Conservation (phyloP, 495 filamentous ascomycete species). For the Sabuloglossum arenarium region DNA sequence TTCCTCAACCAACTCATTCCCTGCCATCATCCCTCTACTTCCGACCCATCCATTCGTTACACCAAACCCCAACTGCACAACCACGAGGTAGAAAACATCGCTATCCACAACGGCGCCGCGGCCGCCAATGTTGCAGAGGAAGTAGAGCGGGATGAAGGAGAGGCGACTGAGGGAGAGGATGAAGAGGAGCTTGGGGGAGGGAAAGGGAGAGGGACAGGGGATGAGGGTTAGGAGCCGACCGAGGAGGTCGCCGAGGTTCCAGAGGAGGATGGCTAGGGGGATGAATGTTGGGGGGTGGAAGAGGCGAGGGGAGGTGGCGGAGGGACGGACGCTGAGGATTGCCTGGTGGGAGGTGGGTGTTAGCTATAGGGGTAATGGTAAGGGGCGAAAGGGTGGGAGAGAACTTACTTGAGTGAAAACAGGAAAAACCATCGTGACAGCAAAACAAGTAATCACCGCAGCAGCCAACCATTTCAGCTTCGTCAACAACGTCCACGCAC, state of each 20-base stretch:
- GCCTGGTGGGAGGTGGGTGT: background rate
- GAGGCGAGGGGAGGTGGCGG: conserved; percentile 29
- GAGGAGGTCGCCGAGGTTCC: conserved; percentile 74
- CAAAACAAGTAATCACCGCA: conserved; percentile 58
- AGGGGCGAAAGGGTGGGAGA: conserved; percentile 21
- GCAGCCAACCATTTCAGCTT: conserved; percentile 54
- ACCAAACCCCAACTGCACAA: conserved; percentile 72
- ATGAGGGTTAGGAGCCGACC: conserved; percentile 53
- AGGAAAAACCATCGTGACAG: conserved; percentile 81
- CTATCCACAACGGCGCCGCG: conserved; percentile 45
- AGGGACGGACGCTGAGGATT: conserved; percentile 25
- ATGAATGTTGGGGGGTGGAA: conserved; percentile 61
- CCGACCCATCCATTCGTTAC: conserved; percentile 70
- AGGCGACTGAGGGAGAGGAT: conserved; percentile 37
- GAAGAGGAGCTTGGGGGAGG: conserved; percentile 42
- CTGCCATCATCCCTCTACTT: conserved; percentile 76
- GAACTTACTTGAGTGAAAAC: conserved; percentile 72
- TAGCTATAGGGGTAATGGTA: background rate
- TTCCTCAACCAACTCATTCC: conserved; percentile 52
- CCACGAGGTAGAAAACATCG: conserved; percentile 69
- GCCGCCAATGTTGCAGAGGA: conserved; percentile 68
- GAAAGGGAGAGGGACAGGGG: conserved; percentile 35
- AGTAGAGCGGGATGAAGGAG: conserved; percentile 64
- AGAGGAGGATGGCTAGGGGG: conserved; percentile 75
- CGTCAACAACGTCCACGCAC: conserved; percentile 40